Evolutionary conservation across 495 filamentous ascomycete genomes (phyloP).

Genomic region (Hapsidospora chrysogenum): DNA sequence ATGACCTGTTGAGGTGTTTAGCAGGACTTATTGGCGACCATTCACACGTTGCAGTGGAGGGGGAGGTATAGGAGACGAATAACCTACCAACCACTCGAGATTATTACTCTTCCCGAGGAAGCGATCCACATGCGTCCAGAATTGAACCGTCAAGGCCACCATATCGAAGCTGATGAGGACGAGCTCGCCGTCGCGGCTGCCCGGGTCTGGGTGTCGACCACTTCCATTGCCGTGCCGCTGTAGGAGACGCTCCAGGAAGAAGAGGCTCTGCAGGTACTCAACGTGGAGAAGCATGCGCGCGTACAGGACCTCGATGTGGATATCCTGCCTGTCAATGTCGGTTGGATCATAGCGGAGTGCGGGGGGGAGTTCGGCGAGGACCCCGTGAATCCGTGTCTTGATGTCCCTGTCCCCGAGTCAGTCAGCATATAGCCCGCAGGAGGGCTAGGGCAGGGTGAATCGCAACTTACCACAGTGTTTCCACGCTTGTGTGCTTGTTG

Average conservation of each 20-base stretch:
- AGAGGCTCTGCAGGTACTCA: slow-evolving; percentile 38
- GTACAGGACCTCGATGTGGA: slow-evolving; percentile 10
- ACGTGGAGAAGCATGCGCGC: slow-evolving; percentile 23
- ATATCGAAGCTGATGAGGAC: slow-evolving; percentile 36
- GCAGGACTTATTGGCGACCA: background rate
- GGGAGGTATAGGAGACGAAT: no score
- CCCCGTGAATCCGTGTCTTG: background rate
- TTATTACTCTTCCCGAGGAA: slow-evolving; percentile 28
- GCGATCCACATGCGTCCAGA: slow-evolving; percentile 30
- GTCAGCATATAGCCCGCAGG: background rate
- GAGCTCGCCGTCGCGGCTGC: slow-evolving; percentile 32
- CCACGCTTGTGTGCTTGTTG: slow-evolving; percentile 23
- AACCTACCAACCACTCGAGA: background rate
- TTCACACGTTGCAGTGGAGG: no score
- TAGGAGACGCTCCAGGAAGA: slow-evolving; percentile 38
- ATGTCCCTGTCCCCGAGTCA: background rate
- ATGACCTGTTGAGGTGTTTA: no score
- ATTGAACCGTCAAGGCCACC: slow-evolving; percentile 17
- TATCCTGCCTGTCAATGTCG: slow-evolving; percentile 12
- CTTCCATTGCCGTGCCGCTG: slow-evolving; percentile 33
- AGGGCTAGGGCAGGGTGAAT: background rate
- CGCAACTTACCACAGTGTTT: slow-evolving; percentile 24
- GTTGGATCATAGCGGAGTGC: slow-evolving; percentile 15
- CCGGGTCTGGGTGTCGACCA: no score
- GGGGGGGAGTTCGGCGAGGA: slow-evolving; percentile 7